These are phyloP conservation scores for Claviceps sp. DNA, from an alignment of 2,329 filamentous ascomycete species.

Conservation along the genomic window DNA sequence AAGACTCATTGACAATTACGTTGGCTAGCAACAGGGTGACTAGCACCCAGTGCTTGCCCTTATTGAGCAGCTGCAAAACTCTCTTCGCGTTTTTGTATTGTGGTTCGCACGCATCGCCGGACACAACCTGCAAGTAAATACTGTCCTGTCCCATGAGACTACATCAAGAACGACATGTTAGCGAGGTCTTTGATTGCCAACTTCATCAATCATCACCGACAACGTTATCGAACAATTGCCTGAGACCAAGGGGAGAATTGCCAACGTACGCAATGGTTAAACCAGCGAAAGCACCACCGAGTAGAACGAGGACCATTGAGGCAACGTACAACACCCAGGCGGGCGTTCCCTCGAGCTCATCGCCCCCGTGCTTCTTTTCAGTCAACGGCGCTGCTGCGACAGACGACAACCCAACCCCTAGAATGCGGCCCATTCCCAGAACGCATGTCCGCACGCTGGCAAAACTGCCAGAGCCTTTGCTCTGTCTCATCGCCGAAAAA, in stretches of 20 bases:
- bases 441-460: constrained; percentile 32
- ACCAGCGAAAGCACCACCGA: constrained; percentile 87
- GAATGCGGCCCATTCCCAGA: constrained; percentile 37
- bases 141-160: constrained; percentile 66
- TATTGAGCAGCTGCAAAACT: constrained; percentile 67
- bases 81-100: constrained; percentile 75
- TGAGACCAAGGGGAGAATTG: neutral
- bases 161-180: constrained; percentile 1
- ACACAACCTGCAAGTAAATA: constrained; percentile 91
- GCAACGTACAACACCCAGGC: constrained; percentile 72
- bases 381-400: constrained; percentile 34
- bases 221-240: no score
- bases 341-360: constrained; percentile 43
- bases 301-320: constrained; percentile 68
- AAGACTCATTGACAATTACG: constrained; percentile 93
- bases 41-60: constrained; percentile 95
- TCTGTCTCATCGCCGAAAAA: constrained; percentile 14
- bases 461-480: constrained; percentile 18
- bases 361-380: constrained; percentile 25
- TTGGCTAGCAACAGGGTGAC: constrained; percentile 90
- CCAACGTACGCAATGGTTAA: constrained; percentile 67
- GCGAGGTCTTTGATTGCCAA: neutral
- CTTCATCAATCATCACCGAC: neutral
- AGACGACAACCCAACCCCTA: constrained; percentile 35
- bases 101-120: constrained; percentile 68